Evolutionary conservation across 768 basidiomycete species (phyloP), one percentile per base, ranked within the genome.

Genomic region (Multifurca ochricompacta): DNA sequence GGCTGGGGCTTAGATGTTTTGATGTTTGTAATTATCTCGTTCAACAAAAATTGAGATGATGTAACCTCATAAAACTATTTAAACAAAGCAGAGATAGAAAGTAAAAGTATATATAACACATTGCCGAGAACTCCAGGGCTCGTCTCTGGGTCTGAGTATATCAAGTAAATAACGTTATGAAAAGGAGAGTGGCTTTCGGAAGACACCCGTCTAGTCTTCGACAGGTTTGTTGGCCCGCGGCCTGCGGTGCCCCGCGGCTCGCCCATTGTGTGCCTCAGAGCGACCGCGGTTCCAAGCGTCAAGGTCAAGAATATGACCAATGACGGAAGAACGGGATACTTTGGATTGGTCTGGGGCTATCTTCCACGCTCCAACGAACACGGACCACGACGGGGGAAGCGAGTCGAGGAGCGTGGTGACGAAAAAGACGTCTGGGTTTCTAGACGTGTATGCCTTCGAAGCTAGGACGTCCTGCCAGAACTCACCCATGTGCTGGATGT

Each of bases 1-100:
- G n/a, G n/a, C n/a, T n/a, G n/a, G n/a, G n/a, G n/a, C n/a, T n/a
- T 21, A 70, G 70, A 8, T 49, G 19, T 25, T 1, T 9, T 19
- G 27, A 23, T 7, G 16, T 43, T 28, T n/a, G n/a, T n/a, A n/a
- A n/a, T 37, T 14, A 46, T 16, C 28, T 25, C 44, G 44, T 4
- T 32, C 6, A 25, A 25, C 23, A 42, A 3, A 42, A 42, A 27
- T 7, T 8, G 41, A 25, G 7, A 23, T 7, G 27, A 14, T 27
- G 4, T 25, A n/a, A n/a, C n/a, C n/a, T n/a, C n/a, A n/a, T n/a
- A n/a, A n/a, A n/a, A n/a, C n/a, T n/a, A n/a, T n/a, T n/a, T n/a
- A n/a, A n/a, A n/a, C n/a, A n/a, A n/a, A n/a, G n/a, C n/a, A n/a
- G n/a, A n/a, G n/a, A n/a, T 19, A 21, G 32, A 19, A 16, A 2